A percentile compares a stretch with the other conserved stretches of the same genome.
Evolutionary conservation across 2,329 filamentous ascomycete genomes (phyloP).

Genomic region (Fusarium avenaceum): DNA sequence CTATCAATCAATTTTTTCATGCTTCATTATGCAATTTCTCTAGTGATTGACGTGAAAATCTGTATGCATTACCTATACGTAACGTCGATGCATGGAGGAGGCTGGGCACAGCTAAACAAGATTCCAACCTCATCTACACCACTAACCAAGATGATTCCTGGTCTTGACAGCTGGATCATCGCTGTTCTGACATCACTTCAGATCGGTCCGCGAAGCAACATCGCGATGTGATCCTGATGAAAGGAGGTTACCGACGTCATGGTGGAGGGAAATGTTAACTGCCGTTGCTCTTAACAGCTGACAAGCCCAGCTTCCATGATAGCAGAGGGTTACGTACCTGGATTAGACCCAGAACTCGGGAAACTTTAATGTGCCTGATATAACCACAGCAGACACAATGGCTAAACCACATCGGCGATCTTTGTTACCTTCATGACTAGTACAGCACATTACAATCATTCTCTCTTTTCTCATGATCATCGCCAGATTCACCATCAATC

Average conservation of each 20-base stretch:
- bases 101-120: background rate
- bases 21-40: background rate
- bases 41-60: conserved; percentile 24
- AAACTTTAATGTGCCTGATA: conserved; percentile 10
- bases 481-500: background rate
- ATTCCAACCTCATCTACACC: background rate
- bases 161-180: conserved; percentile 12
- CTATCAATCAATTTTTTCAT: conserved; percentile 1
- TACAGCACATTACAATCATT: background rate
- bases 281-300: conserved; percentile 22
- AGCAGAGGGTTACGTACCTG: conserved; percentile 5
- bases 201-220: conserved; percentile 15
- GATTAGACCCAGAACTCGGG: background rate
- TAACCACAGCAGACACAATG: background rate
- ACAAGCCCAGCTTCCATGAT: conserved; percentile 4
- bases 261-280: conserved; percentile 16
- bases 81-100: conserved; percentile 1
- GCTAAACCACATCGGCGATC: conserved; percentile 5
- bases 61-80: background rate
- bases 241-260: conserved; percentile 29
- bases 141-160: conserved; percentile 6
- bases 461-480: conserved; percentile 1
- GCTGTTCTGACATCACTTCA: conserved; percentile 25
- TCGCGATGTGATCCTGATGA: conserved; percentile 15
- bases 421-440: background rate